These are phyloP conservation scores for Ramaria sp. DNA, from an alignment of 768 basidiomycete genomes.

Conservation along the genomic window DNA sequence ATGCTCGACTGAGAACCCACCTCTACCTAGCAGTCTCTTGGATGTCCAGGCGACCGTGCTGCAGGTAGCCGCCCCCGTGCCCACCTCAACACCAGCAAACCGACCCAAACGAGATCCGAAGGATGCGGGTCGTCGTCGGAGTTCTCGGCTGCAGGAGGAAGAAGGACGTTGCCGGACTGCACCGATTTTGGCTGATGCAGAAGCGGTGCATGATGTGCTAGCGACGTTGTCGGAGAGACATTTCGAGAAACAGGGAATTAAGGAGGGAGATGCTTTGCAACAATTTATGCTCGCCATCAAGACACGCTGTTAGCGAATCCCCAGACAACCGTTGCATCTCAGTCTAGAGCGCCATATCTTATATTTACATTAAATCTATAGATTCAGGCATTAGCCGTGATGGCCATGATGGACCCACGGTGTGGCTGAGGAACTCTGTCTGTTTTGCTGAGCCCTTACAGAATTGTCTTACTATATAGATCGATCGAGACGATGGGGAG, in stretches of 20 bases:
- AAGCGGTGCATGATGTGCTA: conserved; percentile 54
- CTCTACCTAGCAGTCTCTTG: conserved; percentile 51
- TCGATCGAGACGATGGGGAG: no score
- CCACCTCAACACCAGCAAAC: conserved; percentile 50
- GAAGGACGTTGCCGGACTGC: conserved; percentile 35
- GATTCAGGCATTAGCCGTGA: no score
- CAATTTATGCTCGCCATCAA: conserved; percentile 72
- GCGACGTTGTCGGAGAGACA: conserved; percentile 65
- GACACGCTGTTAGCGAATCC: conserved; percentile 19
- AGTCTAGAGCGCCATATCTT: no score
- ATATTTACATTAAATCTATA: no score
- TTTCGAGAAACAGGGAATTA: conserved; percentile 53
- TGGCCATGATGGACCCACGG: no score
- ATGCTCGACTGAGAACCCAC: conserved; percentile 53
- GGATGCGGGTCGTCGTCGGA: conserved; percentile 40
- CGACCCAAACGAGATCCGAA: conserved; percentile 54
- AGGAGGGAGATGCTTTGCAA: conserved; percentile 75
- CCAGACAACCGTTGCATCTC: no score
- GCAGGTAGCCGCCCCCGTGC: conserved; percentile 39
- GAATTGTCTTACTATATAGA: no score
- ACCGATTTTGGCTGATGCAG: conserved; percentile 60
- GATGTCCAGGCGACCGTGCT: conserved; percentile 28
- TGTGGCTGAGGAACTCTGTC: no score
- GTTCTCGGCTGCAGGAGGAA: conserved; percentile 65
- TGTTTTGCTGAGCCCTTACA: no score